Evolutionary conservation across 805 yeast genomes (phyloP), one percentile per base, ranked within the genome.

Genomic region (Debaryomyces hansenii): DNA sequence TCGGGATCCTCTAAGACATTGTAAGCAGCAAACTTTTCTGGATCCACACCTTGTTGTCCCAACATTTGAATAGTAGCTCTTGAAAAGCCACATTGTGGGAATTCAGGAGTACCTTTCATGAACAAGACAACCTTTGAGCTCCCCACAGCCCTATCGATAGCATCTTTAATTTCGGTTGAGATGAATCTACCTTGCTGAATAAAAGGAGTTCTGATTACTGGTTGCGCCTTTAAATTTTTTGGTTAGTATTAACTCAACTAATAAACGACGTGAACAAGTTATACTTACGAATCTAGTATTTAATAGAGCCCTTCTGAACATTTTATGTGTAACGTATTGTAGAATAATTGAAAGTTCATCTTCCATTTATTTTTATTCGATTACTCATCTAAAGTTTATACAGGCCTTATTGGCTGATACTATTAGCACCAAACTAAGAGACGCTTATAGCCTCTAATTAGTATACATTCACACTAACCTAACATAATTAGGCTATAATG

Each of bases 61-160:
- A 94, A 77, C 42, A 91, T 79, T 63, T 89, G 94, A 56, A 94
- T 91, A 10, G 98, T 87, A 45, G 96, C 96, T 62, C 96, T 82
- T 10, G 97, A 90, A 61, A 94, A 94, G 0, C 99, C 99, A 74
- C 99, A 94, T 58, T 90, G 95, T 35, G 99, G 99, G 49, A 87
- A 90, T 60, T 92, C 96, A 14, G 99, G 99, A 2, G 97, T 92
- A 14, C 99, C 99, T 70, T 94, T 94, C 99, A 94, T 94, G 72
- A 94, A 94, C 37, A 94, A 75, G 7, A 94, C 99, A 16, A 94
- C 98, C 7, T 96, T 96, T 1, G 98, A 94, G 6, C 96, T 84
- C 4, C 70, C 73, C 20, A 94, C 86, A 1, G 98, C 98, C 37
- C 80, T 77, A 56, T 87, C 90, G 49, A 94, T 91, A 40, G 98